A percentile compares a stretch with the other conserved stretches of the same genome.
Evolutionary conservation across 2,329 filamentous ascomycete species (phyloP).

Genomic region (Eurotiales sp.): DNA sequence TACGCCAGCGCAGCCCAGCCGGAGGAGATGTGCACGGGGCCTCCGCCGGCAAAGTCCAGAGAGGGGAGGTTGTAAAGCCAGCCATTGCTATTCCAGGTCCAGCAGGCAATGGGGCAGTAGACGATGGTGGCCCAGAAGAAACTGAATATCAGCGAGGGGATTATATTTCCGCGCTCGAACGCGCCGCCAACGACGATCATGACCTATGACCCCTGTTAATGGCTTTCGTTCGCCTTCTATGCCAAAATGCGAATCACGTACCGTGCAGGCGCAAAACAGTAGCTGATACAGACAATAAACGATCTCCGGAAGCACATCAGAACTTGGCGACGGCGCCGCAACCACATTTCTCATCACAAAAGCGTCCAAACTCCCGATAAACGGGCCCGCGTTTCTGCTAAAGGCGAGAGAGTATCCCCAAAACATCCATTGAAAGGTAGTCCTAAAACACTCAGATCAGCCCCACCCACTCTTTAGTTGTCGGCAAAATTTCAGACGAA

Average conservation of each 20-base stretch:
- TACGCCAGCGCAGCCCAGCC: constrained; percentile 70
- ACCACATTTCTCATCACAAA: constrained; percentile 60
- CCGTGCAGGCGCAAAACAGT: constrained; percentile 53
- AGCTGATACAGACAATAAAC: constrained; percentile 65
- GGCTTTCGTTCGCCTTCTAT: not conserved
- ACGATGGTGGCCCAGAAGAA: constrained; percentile 70
- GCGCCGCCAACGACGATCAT: constrained; percentile 64
- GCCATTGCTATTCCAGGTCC: constrained; percentile 72
- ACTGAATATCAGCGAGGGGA: constrained; percentile 65
- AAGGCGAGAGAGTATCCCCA: constrained; percentile 64
- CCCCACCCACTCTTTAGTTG: no score
- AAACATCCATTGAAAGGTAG: constrained; percentile 56
- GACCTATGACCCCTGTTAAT: constrained; percentile 40
- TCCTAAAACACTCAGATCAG: constrained; percentile 16
- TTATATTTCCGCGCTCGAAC: constrained; percentile 61
- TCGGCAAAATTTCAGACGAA: no score
- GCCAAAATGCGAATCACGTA: constrained; percentile 15
- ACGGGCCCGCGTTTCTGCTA: constrained; percentile 56
- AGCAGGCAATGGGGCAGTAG: constrained; percentile 71
- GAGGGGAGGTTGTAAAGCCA: constrained; percentile 67
- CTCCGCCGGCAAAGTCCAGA: constrained; percentile 71
- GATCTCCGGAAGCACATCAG: constrained; percentile 57
- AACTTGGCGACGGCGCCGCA: constrained; percentile 58
- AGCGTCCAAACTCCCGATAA: constrained; percentile 60
- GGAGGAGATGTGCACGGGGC: constrained; percentile 70